phyloP scores from a whole-genome alignment of 495 filamentous ascomycete genomes.

The Penicillium turbatum region DNA sequence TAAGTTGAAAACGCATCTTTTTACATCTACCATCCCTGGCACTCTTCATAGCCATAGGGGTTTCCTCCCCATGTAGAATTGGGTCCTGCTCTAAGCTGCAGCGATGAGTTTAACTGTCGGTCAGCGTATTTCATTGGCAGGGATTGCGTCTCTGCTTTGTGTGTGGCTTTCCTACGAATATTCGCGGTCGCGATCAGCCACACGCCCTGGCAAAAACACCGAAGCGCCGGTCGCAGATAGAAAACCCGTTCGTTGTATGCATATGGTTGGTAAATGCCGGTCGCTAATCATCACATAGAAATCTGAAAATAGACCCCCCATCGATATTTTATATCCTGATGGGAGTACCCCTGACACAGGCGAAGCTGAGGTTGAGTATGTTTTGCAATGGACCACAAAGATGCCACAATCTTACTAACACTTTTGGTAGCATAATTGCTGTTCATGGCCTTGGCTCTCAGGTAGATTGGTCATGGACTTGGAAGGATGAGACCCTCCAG shows the following conservation, averaged over 20 bases:
- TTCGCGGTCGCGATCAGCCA: not conserved
- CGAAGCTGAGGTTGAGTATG: not conserved
- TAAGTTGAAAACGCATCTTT: not conserved
- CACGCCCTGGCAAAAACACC: not conserved
- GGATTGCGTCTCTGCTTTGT: not conserved
- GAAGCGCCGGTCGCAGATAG: not conserved
- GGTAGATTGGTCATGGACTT: slow-evolving; percentile 5
- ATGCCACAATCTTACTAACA: not conserved
- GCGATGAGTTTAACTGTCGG: not conserved
- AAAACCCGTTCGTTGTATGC: not conserved
- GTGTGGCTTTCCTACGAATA: not conserved
- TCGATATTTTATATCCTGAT: not conserved
- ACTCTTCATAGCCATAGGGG: not conserved
- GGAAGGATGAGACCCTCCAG: not conserved
- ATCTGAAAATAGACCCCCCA: not conserved
- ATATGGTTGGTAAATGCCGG: not conserved
- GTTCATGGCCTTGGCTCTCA: slow-evolving; percentile 4
- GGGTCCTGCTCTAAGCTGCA: not conserved
- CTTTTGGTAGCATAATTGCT: not conserved
- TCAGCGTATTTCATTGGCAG: not conserved
- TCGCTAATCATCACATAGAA: not conserved
- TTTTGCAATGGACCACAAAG: not conserved
- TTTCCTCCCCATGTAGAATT: not conserved
- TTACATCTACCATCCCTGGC: not conserved
- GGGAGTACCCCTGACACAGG: not conserved